Percentiles rank a stretch among this genome's conserved stretches.
phyloP scores from a whole-genome alignment of 441 rosid genomes.

The Eutrema salsugineum region DNA sequence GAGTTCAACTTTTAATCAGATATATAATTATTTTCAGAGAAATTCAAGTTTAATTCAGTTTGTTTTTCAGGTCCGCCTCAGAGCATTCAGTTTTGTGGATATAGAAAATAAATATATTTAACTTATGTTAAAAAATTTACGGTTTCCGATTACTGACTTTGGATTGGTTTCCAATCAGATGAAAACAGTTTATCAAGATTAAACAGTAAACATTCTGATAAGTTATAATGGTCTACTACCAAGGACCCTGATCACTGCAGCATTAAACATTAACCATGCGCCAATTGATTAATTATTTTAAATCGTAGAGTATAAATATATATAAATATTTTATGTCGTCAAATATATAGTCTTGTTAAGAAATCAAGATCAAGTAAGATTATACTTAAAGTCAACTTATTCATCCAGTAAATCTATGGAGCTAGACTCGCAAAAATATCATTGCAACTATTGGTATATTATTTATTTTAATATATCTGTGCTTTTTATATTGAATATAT shows the following conservation, averaged over 20 bases:
- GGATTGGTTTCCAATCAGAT: background rate
- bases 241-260: background rate
- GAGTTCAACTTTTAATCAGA: too few relatives aligned
- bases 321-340: background rate
- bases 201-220: background rate
- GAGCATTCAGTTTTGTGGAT: background rate
- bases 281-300: background rate
- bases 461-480: background rate
- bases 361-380: constrained; percentile 15
- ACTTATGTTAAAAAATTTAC: background rate
- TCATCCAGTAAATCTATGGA: constrained; percentile 12
- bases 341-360: constrained; percentile 10
- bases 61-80: too few relatives aligned
- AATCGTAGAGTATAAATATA: background rate
- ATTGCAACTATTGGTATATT: background rate
- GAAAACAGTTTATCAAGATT: background rate
- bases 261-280: background rate
- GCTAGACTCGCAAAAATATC: constrained; percentile 6
- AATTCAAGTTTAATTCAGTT: background rate
- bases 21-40: too few relatives aligned
- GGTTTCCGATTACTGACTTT: background rate
- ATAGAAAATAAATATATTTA: too few relatives aligned
- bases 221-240: background rate
- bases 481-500: too few relatives aligned
- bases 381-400: constrained; percentile 25